A percentile compares a stretch with the other conserved stretches of the same genome.
Evolutionary conservation across 352 stramenopile genomes (phyloP).

Genomic region (Globisporangium mamillatum): DNA sequence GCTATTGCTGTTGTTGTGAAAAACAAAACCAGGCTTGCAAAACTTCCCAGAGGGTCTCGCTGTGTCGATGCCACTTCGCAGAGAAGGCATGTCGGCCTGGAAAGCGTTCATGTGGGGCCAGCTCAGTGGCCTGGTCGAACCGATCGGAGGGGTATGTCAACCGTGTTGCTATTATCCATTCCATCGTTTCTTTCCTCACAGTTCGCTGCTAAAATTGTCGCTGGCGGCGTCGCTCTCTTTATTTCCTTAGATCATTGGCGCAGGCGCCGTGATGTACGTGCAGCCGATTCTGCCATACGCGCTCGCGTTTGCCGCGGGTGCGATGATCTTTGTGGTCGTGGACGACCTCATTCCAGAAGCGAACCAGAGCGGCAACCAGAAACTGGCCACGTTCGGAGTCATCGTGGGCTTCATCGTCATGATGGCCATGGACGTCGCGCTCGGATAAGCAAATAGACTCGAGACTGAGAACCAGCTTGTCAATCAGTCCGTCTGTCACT

Average conservation of each 20-base stretch:
- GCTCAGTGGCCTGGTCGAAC: constrained; percentile 87
- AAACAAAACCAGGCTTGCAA: constrained; percentile 49
- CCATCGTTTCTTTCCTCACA: too few species aligned
- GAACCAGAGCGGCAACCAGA: constrained; percentile 87
- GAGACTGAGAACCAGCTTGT: neutral
- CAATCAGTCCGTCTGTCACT: neutral
- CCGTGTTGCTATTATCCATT: neutral
- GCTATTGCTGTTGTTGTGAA: neutral
- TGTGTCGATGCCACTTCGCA: constrained; percentile 85
- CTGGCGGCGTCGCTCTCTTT: constrained; percentile 3
- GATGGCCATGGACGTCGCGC: constrained; percentile 88
- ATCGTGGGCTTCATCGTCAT: constrained; percentile 92
- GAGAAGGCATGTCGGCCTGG: constrained; percentile 81
- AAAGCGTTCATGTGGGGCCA: constrained; percentile 89
- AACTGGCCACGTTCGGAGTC: constrained; percentile 79
- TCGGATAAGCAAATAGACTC: constrained; percentile 35
- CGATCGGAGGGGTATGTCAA: constrained; percentile 75
- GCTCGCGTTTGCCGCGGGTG: constrained; percentile 86
- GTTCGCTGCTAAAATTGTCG: constrained; percentile 1
- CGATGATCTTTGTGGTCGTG: constrained; percentile 92
- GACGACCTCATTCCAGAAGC: constrained; percentile 90
- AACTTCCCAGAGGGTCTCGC: constrained; percentile 90
- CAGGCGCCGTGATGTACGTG: constrained; percentile 80
- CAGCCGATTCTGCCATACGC: constrained; percentile 88
- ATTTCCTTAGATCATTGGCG: constrained; percentile 65